Evolutionary conservation across 2,329 filamentous ascomycete species (phyloP), one percentile per base, ranked within the genome.

Genomic region (Emergomyces pasteurianus): DNA sequence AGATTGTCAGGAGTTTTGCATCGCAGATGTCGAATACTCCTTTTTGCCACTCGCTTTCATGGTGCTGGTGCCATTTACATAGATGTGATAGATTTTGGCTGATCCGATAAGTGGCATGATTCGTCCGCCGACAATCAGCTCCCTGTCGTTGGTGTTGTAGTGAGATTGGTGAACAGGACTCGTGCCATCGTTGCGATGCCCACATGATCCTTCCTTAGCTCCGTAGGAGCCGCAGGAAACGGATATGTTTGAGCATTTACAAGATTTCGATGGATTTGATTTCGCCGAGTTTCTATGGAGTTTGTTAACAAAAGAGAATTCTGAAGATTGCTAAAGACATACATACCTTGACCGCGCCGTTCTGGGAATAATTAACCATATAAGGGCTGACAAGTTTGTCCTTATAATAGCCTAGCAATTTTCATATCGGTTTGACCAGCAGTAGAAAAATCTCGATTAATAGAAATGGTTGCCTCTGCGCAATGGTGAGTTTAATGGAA

Each of bases 11-110:
- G 46, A 49, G 46, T 10, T 49, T 49, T 38, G 46, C 31, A 7
- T 62, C 23, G 46, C 31, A 47, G 61, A 62, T 31, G 61, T 60
- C 49, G 60, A 62, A 62, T 60, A 62, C 58, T 60, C 61, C 23
- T 28, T 38, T 58, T 42, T 62, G 26, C 60, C 61, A 23, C 58
- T 43, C 40, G 16, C 23, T 23, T 46, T 58, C 18, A 62, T 62
- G 18, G 58, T 62, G 40, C 61, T 52, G 34, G 61, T 60, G 31
- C 61, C 61, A 42, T 62, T 46, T 42, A 2, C 21, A 26, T 62
- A 62, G 52, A 62, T 59, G 36, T 62, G 58, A 36, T 62, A 52
- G 21, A 58, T 62, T 53, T 46, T 23, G 34, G 61, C 18, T 57
- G 58, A n/a, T 62, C 64, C 58, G n/a, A 42, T 36, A 21, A 26